These are phyloP conservation scores for Solidago caesia DNA, from an alignment of 129 eudicot genomes.

Conservation along the genomic window DNA sequence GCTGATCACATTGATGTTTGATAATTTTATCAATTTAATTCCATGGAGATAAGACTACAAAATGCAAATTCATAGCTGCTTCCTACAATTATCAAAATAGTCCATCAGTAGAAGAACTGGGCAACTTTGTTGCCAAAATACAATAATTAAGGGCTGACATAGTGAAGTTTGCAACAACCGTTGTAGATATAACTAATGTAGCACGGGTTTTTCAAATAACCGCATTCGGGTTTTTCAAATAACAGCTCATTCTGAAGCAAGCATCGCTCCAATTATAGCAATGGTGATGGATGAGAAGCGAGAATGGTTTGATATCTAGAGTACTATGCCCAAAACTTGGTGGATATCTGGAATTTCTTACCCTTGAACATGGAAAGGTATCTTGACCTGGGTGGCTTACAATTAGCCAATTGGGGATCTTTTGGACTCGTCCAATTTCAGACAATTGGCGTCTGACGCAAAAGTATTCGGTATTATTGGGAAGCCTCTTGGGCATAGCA, in stretches of 20 bases:
- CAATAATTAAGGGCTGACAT: conserved; percentile 97
- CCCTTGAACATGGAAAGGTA: conserved; percentile 66
- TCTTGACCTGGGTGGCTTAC: conserved; percentile 98
- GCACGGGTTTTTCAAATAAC: conserved; percentile 68
- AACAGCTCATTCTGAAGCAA: conserved; percentile 84
- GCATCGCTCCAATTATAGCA: conserved; percentile 82
- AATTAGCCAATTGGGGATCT: conserved; percentile 45
- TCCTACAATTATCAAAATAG: conserved; percentile 82
- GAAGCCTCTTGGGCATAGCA: conserved; percentile 95
- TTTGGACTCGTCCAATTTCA: conserved; percentile 73
- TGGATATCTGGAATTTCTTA: conserved; percentile 86
- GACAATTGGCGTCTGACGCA: conserved; percentile 73
- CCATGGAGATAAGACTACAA: conserved; percentile 54
- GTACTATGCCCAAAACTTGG: conserved; percentile 89
- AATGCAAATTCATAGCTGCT: conserved; percentile 79
- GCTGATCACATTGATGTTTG: conserved; percentile 91
- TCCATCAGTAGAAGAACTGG: conserved; percentile 81
- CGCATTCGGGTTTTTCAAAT: too few relatives aligned
- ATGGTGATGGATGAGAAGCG: conserved; percentile 94
- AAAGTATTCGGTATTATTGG: conserved; percentile 86
- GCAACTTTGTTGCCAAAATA: conserved; percentile 81
- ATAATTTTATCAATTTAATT: conserved; percentile 53
- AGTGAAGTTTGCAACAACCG: conserved; percentile 93
- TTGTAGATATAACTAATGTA: conserved; percentile 74
- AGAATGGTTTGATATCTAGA: conserved; percentile 82